Conservation (phyloP, 805 yeast species). For the Brettanomyces custersianus region DNA sequence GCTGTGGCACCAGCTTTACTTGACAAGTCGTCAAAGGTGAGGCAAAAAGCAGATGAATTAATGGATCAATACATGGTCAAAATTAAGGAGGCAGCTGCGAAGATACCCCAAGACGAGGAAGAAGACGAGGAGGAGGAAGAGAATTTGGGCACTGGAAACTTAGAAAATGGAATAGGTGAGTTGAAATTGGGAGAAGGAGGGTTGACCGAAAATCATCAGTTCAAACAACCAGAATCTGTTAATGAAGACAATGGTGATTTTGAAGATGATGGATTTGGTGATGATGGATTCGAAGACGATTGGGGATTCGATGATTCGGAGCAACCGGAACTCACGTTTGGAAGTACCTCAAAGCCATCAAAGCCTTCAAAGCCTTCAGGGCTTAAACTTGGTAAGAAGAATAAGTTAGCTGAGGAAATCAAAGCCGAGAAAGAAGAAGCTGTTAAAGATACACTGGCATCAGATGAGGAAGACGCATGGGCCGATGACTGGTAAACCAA, state of each 20-base stretch:
- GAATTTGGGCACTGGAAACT: no score
- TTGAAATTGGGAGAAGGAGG: no score
- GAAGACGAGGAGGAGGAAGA: slow-evolving; percentile 11
- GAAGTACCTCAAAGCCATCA: slow-evolving; percentile 1
- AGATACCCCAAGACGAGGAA: slow-evolving; percentile 20
- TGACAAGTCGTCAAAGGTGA: slow-evolving; percentile 62
- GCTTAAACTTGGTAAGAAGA: no score
- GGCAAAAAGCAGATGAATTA: slow-evolving; percentile 62
- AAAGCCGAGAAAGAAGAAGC: slow-evolving; percentile 2
- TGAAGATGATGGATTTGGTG: slow-evolving; percentile 21
- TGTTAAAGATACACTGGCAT: not conserved
- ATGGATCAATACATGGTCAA: slow-evolving; percentile 53
- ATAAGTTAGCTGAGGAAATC: no score
- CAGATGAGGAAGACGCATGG: slow-evolving; percentile 3
- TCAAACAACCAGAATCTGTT: no score
- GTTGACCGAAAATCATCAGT: no score
- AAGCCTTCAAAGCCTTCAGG: slow-evolving; percentile 1
- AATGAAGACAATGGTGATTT: slow-evolving; percentile 10
- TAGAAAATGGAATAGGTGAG: no score
- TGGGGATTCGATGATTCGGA: not conserved
- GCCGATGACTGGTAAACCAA: slow-evolving; percentile 2
- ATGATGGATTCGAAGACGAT: slow-evolving; percentile 12
- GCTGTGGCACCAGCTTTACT: slow-evolving; percentile 77
- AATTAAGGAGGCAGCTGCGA: slow-evolving; percentile 38
- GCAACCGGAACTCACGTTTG: not conserved